These are phyloP conservation scores for Puccinia polysora DNA, from an alignment of 1,284 basidiomycete species.

Conservation along the genomic window DNA sequence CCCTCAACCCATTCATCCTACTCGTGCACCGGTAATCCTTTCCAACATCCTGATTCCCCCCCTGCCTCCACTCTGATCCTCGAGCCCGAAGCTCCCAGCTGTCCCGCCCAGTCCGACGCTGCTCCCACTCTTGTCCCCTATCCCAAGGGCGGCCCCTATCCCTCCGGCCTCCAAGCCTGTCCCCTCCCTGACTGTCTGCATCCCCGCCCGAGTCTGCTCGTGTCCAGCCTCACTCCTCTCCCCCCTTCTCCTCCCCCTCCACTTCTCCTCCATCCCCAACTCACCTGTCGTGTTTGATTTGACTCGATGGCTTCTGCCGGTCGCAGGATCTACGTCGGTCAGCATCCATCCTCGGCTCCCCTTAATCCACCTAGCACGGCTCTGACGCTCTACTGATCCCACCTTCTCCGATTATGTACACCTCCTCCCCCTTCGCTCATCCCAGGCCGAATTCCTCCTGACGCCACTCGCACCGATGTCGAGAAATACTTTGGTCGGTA, in stretches of 20 bases:
- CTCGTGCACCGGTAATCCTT: too few relatives aligned
- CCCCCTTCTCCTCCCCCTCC: neutral
- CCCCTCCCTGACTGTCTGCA: too few relatives aligned
- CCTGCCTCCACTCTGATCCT: too few relatives aligned
- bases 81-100: too few relatives aligned
- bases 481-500: conserved; percentile 76
- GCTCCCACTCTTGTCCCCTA: too few relatives aligned
- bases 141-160: too few relatives aligned
- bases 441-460: conserved; percentile 34
- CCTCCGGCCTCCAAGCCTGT: too few relatives aligned
- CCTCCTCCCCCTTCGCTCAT: neutral
- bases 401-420: neutral
- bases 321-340: conserved; percentile 33
- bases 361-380: neutral
- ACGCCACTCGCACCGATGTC: conserved; percentile 44
- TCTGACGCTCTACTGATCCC: neutral
- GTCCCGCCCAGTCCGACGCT: too few relatives aligned
- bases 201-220: too few relatives aligned
- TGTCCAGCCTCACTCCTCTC: neutral
- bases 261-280: neutral
- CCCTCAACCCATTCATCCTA: too few relatives aligned
- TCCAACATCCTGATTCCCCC: too few relatives aligned
- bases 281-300: neutral
- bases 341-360: neutral
- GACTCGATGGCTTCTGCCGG: conserved; percentile 17